phyloP scores from a whole-genome alignment of 306 rosid genomes.

The Glycine tomentella region DNA sequence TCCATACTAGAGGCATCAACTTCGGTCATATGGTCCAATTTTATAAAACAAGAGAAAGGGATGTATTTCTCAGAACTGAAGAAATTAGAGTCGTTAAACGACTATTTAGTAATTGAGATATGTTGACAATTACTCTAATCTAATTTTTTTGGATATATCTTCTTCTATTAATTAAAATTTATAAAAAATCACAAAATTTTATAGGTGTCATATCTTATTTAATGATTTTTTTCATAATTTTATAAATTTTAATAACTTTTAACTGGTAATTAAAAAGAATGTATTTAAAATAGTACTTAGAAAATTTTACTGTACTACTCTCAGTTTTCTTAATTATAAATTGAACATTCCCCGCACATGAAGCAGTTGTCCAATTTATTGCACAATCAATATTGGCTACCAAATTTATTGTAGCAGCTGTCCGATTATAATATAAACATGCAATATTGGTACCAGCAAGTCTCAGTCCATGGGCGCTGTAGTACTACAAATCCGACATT shows the following conservation, averaged over 20 bases:
- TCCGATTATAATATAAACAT: not conserved
- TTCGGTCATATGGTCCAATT: not conserved
- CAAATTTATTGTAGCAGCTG: slow-evolving; percentile 28
- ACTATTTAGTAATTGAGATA: not conserved
- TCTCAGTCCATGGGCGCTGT: not conserved
- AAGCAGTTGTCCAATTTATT: slow-evolving; percentile 7
- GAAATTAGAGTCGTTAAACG: not conserved
- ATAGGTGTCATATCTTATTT: too few relatives aligned
- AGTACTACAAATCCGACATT: not conserved
- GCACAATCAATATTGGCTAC: slow-evolving; percentile 13
- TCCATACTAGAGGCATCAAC: not conserved
- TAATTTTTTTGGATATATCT: too few relatives aligned
- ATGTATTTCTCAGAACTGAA: not conserved
- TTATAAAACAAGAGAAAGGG: not conserved
- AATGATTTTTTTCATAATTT: too few relatives aligned
- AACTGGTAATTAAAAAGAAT: too few relatives aligned
- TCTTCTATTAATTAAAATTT: too few relatives aligned
- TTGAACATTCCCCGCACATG: slow-evolving; percentile 2
- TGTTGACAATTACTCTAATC: not conserved
- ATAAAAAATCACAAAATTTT: too few relatives aligned
- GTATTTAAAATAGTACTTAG: too few relatives aligned
- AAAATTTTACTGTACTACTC: too few relatives aligned
- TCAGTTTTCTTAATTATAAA: not conserved
- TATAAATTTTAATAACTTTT: too few relatives aligned
- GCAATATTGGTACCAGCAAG: slow-evolving; percentile 13